Base-by-base conservation (phyloP, 768 basidiomycete genomes). In the Hypholoma fasciculare region DNA sequence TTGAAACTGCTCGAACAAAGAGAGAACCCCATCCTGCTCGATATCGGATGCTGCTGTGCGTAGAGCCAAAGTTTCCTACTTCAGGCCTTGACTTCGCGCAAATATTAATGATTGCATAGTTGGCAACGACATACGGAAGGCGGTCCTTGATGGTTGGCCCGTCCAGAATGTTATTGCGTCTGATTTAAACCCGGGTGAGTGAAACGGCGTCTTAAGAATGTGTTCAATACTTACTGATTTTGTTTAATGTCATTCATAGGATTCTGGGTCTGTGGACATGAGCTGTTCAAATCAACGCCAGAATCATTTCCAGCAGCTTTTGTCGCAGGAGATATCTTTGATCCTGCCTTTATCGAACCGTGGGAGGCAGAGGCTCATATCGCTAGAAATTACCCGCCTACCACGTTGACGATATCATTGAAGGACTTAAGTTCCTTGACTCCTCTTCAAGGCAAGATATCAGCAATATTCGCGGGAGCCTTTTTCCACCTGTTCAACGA, bases 191-290 rank as follows among this genome's bases (percentile, higher is more conserved):
- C 48, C 48, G 5, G 48, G 48, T 49, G 7, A 6, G 48, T 49
- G 3, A 8, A 13, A 11, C 4, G 11, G 44, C 13, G 27, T 49
- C 23, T 23, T 23, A 4, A 6, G 1, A 9, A 16, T 27, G 13
- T 23, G 7, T 36, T 40, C 34, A 39, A 4, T 36, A 52, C 39
- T 19, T 5, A 26, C 14, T 46, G 17, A 17, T 9, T 4, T 23
- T 34, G 12, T 20, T 26, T 17, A 49, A 17, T 27, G 20, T 3
- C 37, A 13, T 17, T 55, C 30, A 34, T 7, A 87, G 86, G 72
- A 9, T 83, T 84, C 60, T 88, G 86, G 86, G 75, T 82, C 4
- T 73, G 80, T 4, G 87, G 87, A 1, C 86, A 89, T 60, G 73
- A 81, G 43, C 73, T 89, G 14, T 90, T 87, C 71, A 76, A 68